Conservation (phyloP, 1,139 yeast genomes). For the Scheffersomyces illinoinensis region DNA sequence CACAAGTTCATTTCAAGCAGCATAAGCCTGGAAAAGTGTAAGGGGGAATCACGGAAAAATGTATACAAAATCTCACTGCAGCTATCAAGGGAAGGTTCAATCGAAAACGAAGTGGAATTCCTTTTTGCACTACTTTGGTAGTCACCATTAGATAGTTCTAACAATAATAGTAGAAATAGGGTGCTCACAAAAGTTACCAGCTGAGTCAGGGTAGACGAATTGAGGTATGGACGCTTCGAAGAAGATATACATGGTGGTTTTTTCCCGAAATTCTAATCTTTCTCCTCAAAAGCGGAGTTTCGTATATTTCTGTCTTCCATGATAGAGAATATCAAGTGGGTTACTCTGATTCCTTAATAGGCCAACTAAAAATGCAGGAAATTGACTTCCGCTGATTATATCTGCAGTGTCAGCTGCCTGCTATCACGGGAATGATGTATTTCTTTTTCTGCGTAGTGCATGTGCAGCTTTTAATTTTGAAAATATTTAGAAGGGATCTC, state of each 20-base stretch:
- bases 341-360: background rate
- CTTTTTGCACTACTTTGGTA: background rate
- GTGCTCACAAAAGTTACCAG: background rate
- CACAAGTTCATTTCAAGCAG: background rate
- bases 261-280: background rate
- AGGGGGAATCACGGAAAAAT: background rate
- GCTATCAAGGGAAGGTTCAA: background rate
- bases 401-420: background rate
- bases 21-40: background rate
- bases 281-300: background rate
- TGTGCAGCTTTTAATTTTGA: background rate
- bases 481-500: background rate
- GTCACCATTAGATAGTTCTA: background rate
- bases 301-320: background rate
- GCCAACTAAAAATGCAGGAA: background rate
- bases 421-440: background rate
- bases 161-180: background rate
- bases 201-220: background rate
- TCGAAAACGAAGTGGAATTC: background rate
- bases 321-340: background rate
- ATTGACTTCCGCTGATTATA: background rate
- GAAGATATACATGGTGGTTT: background rate
- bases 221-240: background rate
- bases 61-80: background rate
- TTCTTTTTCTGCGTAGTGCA: background rate